Evolutionary conservation across 768 basidiomycete genomes (phyloP).

Genomic region (Amanita subjunquillea): DNA sequence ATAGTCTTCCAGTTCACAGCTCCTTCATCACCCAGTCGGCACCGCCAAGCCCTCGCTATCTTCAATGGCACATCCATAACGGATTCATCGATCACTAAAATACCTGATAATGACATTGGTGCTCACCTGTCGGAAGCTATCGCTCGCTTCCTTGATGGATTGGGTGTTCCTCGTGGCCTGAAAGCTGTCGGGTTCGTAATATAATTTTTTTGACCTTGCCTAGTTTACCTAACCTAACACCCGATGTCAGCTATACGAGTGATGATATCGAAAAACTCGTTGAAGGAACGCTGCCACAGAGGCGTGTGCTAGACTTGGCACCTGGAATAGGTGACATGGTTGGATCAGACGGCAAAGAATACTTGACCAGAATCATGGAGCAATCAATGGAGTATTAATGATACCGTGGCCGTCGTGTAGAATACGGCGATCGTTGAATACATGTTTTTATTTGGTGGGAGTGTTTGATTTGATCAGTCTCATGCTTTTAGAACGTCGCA

Average conservation of each 20-base stretch:
- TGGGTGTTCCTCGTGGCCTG: slow-evolving; percentile 81
- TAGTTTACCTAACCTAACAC: not conserved
- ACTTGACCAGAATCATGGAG: slow-evolving; percentile 74
- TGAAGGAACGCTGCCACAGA: slow-evolving; percentile 86
- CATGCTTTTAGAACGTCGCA: slow-evolving; percentile 30
- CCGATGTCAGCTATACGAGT: slow-evolving; percentile 39
- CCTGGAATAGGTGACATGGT: slow-evolving; percentile 80
- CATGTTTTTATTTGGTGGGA: not conserved
- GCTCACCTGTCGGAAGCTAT: slow-evolving; percentile 76
- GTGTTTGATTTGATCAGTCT: not conserved
- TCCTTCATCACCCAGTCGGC: slow-evolving; percentile 84
- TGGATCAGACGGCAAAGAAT: slow-evolving; percentile 75
- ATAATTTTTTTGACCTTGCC: not conserved
- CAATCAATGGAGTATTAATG: slow-evolving; percentile 63
- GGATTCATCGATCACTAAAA: slow-evolving; percentile 59
- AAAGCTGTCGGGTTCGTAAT: slow-evolving; percentile 59
- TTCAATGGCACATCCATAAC: slow-evolving; percentile 60
- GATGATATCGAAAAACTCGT: slow-evolving; percentile 68
- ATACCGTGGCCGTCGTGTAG: not conserved
- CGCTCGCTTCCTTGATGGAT: slow-evolving; percentile 75
- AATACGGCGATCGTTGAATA: not conserved
- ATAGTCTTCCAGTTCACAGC: slow-evolving; percentile 92
- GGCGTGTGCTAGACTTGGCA: slow-evolving; percentile 86
- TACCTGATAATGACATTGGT: slow-evolving; percentile 75
- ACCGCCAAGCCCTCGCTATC: slow-evolving; percentile 80